These are phyloP conservation scores for Kalanchoe fedtschenkoi DNA, from an alignment of 164 flowering plant species.

Conservation along the genomic window DNA sequence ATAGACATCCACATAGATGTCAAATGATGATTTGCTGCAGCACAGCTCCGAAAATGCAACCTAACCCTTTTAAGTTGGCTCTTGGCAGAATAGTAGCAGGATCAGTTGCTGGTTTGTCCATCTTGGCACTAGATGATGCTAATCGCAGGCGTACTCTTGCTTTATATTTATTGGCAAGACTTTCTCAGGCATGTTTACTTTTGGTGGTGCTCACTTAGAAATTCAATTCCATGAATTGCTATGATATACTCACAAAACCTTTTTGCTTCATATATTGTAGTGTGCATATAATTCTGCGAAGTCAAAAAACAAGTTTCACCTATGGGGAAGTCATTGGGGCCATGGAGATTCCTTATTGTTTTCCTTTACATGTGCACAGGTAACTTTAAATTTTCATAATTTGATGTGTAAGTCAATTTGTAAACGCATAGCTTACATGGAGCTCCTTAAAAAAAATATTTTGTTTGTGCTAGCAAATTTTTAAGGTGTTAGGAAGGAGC, in stretches of 20 bases:
- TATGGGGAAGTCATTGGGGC: slow-evolving; percentile 97
- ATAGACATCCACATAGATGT: too few species aligned
- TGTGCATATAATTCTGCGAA: slow-evolving; percentile 96
- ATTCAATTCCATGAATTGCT: background rate
- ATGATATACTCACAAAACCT: background rate
- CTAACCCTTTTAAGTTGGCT: background rate
- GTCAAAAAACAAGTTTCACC: slow-evolving; percentile 84
- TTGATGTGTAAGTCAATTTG: background rate
- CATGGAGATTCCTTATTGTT: slow-evolving; percentile 96
- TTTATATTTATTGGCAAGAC: slow-evolving; percentile 78
- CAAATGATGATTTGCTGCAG: too few species aligned
- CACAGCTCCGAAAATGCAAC: background rate
- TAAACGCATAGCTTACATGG: too few species aligned
- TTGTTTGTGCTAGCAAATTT: too few species aligned
- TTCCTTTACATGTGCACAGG: slow-evolving; percentile 85
- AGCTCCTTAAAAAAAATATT: too few species aligned
- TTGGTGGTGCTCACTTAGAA: background rate
- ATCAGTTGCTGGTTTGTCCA: slow-evolving; percentile 82
- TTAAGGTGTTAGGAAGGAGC: too few species aligned
- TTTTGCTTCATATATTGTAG: slow-evolving; percentile 24
- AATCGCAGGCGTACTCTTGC: slow-evolving; percentile 89
- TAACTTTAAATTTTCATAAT: slow-evolving; percentile 8
- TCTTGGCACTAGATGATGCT: slow-evolving; percentile 82
- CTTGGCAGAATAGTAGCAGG: slow-evolving; percentile 90
- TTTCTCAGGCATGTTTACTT: slow-evolving; percentile 59